Conservation (phyloP, 139 green algal genomes). For the Ettlia oleoabundans region DNA sequence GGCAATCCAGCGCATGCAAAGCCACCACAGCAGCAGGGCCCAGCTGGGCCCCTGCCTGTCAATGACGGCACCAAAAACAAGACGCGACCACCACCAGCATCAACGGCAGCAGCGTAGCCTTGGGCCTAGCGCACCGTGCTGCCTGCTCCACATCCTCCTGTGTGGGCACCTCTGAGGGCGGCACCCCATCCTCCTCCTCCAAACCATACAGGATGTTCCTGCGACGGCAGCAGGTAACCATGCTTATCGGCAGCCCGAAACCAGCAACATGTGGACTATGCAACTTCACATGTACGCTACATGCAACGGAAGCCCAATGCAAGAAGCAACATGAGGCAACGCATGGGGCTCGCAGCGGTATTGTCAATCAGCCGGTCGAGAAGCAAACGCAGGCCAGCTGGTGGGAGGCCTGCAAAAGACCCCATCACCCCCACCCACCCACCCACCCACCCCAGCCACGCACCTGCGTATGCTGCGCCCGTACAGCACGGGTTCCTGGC, state of each 20-base stretch:
- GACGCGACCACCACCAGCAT: background rate
- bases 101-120: background rate
- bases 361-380: no score
- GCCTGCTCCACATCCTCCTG: conserved; percentile 47
- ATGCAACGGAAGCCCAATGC: no score
- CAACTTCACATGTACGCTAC: no score
- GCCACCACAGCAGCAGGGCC: no score
- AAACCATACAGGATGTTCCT: conserved; percentile 89
- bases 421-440: no score
- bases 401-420: no score
- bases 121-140: background rate
- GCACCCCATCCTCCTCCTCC: conserved; percentile 62
- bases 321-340: no score
- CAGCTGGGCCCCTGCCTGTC: no score
- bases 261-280: background rate
- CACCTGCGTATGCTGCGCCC: conserved; percentile 69
- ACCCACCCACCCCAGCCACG: background rate
- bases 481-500: conserved; percentile 91
- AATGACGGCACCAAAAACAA: no score
- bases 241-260: background rate
- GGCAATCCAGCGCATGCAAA: no score
- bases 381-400: background rate
- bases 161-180: conserved; percentile 32
- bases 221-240: background rate
- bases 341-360: no score